Evolutionary conservation across 441 rosid genomes (phyloP).

Genomic region (Pelargonium citronellum): DNA sequence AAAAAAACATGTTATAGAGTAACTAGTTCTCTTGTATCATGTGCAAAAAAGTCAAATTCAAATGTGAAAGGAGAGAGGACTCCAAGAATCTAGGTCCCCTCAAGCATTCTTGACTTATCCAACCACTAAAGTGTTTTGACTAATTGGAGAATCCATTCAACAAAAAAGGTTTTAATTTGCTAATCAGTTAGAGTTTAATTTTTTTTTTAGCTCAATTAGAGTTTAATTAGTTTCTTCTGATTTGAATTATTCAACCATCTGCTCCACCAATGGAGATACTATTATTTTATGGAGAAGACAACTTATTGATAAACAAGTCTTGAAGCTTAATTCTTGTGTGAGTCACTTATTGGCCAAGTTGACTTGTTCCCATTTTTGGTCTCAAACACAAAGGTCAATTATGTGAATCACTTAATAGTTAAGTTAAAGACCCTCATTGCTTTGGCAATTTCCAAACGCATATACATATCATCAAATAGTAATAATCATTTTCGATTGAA

Average conservation of each 20-base stretch:
- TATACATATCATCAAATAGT: no score
- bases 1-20: no score
- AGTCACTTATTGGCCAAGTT: slow-evolving; percentile 2
- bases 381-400: neutral
- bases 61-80: slow-evolving; percentile 4
- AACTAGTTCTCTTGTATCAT: neutral
- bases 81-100: slow-evolving; percentile 8
- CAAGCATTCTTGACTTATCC: neutral
- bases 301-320: neutral
- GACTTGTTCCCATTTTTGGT: neutral
- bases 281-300: slow-evolving; percentile 5
- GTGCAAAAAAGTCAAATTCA: neutral
- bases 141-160: neutral
- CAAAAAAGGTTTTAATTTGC: neutral
- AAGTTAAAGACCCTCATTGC: neutral
- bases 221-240: neutral
- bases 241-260: slow-evolving; percentile 7
- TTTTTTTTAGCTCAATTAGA: no score
- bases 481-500: no score
- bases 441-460: no score
- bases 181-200: neutral
- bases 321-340: neutral
- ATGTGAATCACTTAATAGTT: neutral
- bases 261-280: neutral
- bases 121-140: slow-evolving; percentile 8